These are phyloP conservation scores for Phytophthora pinifolia DNA, from an alignment of 352 stramenopile species.

Conservation along the genomic window DNA sequence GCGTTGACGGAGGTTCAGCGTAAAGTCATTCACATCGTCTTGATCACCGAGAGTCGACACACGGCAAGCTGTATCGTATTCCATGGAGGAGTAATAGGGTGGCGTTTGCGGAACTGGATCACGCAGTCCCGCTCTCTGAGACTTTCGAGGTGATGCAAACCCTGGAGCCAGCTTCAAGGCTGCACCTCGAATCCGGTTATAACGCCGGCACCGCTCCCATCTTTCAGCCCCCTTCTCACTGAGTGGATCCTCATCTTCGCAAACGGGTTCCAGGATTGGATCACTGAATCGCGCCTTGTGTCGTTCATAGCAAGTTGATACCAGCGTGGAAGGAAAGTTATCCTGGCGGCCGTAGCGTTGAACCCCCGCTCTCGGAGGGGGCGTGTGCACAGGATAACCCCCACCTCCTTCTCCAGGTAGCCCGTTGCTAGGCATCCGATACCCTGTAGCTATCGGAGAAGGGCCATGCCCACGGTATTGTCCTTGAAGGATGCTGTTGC, in stretches of 20 bases:
- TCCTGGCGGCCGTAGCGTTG: conserved; percentile 49
- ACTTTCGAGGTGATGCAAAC: conserved; percentile 40
- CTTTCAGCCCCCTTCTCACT: conserved; percentile 72
- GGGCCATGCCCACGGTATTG: conserved; percentile 23
- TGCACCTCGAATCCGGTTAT: conserved; percentile 56
- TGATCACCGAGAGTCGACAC: conserved; percentile 35
- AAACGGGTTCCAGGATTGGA: conserved; percentile 57
- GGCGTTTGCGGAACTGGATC: conserved; percentile 18
- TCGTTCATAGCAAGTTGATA: conserved; percentile 67
- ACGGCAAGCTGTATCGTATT: conserved; percentile 34
- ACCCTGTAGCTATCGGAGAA: conserved; percentile 16
- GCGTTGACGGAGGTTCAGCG: conserved; percentile 89
- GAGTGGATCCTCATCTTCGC: conserved; percentile 76
- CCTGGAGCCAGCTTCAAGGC: conserved; percentile 64
- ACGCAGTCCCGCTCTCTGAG: conserved; percentile 8
- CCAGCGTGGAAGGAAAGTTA: conserved; percentile 51
- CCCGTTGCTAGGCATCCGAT: conserved; percentile 15
- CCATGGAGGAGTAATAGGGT: conserved; percentile 29
- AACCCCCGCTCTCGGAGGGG: conserved; percentile 14
- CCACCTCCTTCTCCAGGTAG: conserved; percentile 9
- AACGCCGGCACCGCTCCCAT: conserved; percentile 62
- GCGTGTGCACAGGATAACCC: conserved; percentile 20
- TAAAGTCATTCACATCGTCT: conserved; percentile 75
- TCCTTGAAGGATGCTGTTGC: conserved; percentile 20
- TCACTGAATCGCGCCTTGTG: conserved; percentile 76